Evolutionary conservation across 352 stramenopile species (phyloP).

Genomic region (Pythium graminicola): DNA sequence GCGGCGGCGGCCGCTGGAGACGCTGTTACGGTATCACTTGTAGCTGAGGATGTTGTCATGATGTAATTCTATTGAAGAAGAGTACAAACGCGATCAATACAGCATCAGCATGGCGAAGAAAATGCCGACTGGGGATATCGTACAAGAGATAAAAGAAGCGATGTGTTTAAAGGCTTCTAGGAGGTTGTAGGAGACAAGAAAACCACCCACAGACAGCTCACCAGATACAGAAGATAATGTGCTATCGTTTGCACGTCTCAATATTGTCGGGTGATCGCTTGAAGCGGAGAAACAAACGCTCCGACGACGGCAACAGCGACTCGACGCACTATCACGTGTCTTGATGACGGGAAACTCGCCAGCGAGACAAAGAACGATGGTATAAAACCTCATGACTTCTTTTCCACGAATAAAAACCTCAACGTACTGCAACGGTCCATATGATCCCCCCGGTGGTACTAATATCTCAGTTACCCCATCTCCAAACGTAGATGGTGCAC

Average conservation of each 20-base stretch:
- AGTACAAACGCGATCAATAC: too few relatives aligned
- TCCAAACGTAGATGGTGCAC: constrained; percentile 6
- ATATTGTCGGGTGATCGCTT: background rate
- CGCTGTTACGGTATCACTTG: too few relatives aligned
- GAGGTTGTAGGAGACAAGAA: background rate
- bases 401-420: constrained; percentile 1
- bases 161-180: constrained; percentile 5
- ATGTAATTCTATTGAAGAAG: too few relatives aligned
- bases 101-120: too few relatives aligned
- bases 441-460: background rate
- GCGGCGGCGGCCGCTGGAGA: background rate
- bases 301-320: too few relatives aligned
- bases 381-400: constrained; percentile 13
- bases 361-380: too few relatives aligned
- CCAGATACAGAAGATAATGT: background rate
- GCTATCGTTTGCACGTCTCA: background rate
- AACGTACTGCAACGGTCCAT: background rate
- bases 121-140: too few relatives aligned
- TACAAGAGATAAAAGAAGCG: too few relatives aligned
- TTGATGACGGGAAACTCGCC: too few relatives aligned
- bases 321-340: too few relatives aligned
- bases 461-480: background rate
- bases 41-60: too few relatives aligned
- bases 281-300: background rate
- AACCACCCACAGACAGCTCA: background rate